Percentiles rank a stretch among this genome's conserved stretches.
Conservation (phyloP, 495 filamentous ascomycete species). For the Evansstolkia leycettana region DNA sequence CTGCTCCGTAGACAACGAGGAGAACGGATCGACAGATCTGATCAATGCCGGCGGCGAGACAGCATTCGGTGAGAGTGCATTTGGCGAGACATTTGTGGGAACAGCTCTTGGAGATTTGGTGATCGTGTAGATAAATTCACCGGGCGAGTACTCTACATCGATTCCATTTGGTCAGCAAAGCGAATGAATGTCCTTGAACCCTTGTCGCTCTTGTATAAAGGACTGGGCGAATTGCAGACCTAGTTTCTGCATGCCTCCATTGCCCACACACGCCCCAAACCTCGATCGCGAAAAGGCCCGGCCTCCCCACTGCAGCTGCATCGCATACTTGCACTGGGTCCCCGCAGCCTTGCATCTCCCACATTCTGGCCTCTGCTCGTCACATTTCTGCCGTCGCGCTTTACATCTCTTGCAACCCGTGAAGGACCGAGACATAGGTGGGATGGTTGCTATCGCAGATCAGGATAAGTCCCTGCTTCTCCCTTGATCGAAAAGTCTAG, state of each 20-base stretch:
- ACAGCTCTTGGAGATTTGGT: constrained; percentile 16
- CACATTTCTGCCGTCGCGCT: constrained; percentile 8
- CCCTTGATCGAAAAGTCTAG: too few relatives aligned
- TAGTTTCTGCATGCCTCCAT: constrained; percentile 31
- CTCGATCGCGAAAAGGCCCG: constrained; percentile 33
- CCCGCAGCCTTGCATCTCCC: constrained; percentile 14
- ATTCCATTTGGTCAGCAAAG: constrained; percentile 1
- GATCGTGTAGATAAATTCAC: constrained; percentile 32
- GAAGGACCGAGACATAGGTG: constrained; percentile 33
- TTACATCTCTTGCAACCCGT: constrained; percentile 13
- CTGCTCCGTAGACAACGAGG: constrained; percentile 26
- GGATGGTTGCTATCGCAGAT: not conserved
- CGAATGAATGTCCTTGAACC: too few relatives aligned
- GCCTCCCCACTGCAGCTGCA: constrained; percentile 29
- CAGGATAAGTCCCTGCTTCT: too few relatives aligned
- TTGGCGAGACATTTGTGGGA: constrained; percentile 6
- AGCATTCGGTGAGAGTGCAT: not conserved
- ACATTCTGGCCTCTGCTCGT: constrained; percentile 6
- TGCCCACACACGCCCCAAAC: constrained; percentile 32
- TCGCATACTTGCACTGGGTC: constrained; percentile 24
- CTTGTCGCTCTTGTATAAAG: not conserved
- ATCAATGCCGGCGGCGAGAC: constrained; percentile 16
- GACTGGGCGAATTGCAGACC: constrained; percentile 12
- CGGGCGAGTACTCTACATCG: constrained; percentile 31
- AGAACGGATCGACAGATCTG: constrained; percentile 28